Evolutionary conservation across 2,329 filamentous ascomycete genomes (phyloP).

Genomic region (Ceratocystis lukuohia): DNA sequence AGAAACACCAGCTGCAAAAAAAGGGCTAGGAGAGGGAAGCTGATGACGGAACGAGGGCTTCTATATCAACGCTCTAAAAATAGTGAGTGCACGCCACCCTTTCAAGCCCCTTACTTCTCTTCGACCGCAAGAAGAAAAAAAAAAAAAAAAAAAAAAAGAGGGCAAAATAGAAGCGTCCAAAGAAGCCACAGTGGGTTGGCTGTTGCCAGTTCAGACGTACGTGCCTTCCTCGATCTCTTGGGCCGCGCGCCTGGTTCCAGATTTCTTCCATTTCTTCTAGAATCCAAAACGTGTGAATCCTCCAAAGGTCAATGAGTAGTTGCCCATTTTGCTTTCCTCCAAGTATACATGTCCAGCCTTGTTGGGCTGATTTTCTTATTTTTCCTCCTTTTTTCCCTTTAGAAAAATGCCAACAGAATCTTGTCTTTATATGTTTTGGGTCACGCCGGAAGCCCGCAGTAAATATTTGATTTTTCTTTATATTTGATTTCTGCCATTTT

Average conservation of each 20-base stretch:
- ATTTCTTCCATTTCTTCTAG: slow-evolving; percentile 4
- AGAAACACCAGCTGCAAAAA: not conserved
- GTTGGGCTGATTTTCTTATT: not conserved
- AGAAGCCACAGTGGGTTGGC: not conserved
- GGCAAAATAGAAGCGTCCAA: too few species aligned
- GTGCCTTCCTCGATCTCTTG: not conserved
- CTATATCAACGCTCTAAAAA: not conserved
- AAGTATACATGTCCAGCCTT: not conserved
- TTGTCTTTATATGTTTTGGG: not conserved
- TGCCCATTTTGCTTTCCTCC: not conserved
- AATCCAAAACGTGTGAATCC: not conserved
- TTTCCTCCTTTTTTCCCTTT: not conserved
- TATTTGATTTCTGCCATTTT: not conserved
- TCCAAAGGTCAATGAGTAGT: not conserved
- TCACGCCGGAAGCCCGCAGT: not conserved
- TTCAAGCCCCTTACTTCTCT: not conserved
- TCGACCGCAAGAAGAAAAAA: too few species aligned
- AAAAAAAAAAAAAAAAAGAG: too few species aligned
- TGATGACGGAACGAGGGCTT: not conserved
- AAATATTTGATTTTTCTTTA: not conserved
- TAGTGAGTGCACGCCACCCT: not conserved
- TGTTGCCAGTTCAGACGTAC: not conserved
- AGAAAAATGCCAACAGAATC: too few species aligned
- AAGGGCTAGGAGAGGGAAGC: too few species aligned
- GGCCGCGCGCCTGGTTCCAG: not conserved